Evolutionary conservation across 306 rosid genomes (phyloP).

Genomic region (Quercus berberidifolia): DNA sequence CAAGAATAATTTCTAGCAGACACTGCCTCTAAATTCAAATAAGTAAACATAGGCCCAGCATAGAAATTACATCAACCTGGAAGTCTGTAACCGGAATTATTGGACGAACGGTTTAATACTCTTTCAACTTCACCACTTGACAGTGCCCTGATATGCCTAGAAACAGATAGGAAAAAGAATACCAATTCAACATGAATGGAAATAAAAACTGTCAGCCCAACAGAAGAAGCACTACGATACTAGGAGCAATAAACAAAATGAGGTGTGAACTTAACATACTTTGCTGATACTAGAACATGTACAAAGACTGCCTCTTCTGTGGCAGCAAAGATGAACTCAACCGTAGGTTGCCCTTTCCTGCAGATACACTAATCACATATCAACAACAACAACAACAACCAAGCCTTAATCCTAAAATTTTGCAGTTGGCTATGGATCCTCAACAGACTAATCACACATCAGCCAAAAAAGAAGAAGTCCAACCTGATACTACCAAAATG

Average conservation of each 20-base stretch:
- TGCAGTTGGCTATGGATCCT: no score
- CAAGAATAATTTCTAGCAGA: not conserved
- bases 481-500: not conserved
- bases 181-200: not conserved
- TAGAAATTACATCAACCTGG: slow-evolving; percentile 70
- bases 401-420: no score
- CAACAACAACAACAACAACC: not conserved
- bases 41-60: not conserved
- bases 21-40: not conserved
- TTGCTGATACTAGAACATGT: slow-evolving; percentile 79
- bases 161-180: not conserved
- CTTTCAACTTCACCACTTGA: slow-evolving; percentile 69
- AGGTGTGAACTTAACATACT: slow-evolving; percentile 40
- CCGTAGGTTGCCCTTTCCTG: slow-evolving; percentile 89
- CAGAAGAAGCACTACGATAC: not conserved
- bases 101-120: slow-evolving; percentile 56
- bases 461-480: slow-evolving; percentile 17
- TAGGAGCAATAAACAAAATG: slow-evolving; percentile 1
- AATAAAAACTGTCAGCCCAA: slow-evolving; percentile 1
- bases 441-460: slow-evolving; percentile 23
- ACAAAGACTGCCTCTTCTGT: slow-evolving; percentile 86
- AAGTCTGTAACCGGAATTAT: slow-evolving; percentile 46
- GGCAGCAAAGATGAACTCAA: slow-evolving; percentile 90
- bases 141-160: slow-evolving; percentile 80
- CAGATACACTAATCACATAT: slow-evolving; percentile 33